Percentiles rank a stretch among this genome's conserved stretches.
phyloP scores from a whole-genome alignment of 495 filamentous ascomycete genomes.

The Trichocladium antarcticum region DNA sequence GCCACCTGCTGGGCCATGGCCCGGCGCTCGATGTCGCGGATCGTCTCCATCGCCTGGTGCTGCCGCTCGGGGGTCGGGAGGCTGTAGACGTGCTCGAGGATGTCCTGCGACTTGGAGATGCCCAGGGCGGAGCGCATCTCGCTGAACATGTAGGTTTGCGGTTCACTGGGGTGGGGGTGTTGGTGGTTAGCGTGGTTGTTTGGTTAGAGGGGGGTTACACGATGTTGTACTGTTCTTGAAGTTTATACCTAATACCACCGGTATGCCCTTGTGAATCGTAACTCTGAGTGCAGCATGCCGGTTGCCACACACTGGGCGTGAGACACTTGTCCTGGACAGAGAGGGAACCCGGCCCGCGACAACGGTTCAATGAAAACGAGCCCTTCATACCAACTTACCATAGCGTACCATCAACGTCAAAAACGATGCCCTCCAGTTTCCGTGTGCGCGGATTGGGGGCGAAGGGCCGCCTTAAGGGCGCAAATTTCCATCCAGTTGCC shows the following conservation, averaged over 20 bases:
- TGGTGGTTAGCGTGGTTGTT: background rate
- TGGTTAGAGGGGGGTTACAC: background rate
- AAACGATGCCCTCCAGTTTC: constrained; percentile 68
- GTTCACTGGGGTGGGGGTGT: constrained; percentile 45
- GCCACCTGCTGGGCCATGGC: constrained; percentile 71
- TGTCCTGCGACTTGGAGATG: constrained; percentile 63
- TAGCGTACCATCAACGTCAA: constrained; percentile 91
- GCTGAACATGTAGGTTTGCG: constrained; percentile 90
- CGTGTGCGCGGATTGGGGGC: constrained; percentile 30
- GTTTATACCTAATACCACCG: too few species aligned
- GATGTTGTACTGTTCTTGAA: too few species aligned
- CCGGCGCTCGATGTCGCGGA: constrained; percentile 65
- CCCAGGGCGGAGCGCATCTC: constrained; percentile 61
- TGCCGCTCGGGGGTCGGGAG: constrained; percentile 52
- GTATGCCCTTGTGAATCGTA: too few species aligned
- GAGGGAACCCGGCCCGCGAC: background rate
- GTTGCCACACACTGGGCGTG: too few species aligned
- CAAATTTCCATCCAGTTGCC: constrained; percentile 16
- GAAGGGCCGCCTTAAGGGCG: constrained; percentile 21
- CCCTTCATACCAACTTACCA: constrained; percentile 53
- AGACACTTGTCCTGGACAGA: too few species aligned
- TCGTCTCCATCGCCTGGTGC: constrained; percentile 52
- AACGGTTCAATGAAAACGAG: background rate
- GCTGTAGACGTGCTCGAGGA: constrained; percentile 73
- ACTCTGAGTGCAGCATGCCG: too few species aligned